phyloP scores from a whole-genome alignment of 148 eudicot genomes.

The Amaranthus hypochondriacus region DNA sequence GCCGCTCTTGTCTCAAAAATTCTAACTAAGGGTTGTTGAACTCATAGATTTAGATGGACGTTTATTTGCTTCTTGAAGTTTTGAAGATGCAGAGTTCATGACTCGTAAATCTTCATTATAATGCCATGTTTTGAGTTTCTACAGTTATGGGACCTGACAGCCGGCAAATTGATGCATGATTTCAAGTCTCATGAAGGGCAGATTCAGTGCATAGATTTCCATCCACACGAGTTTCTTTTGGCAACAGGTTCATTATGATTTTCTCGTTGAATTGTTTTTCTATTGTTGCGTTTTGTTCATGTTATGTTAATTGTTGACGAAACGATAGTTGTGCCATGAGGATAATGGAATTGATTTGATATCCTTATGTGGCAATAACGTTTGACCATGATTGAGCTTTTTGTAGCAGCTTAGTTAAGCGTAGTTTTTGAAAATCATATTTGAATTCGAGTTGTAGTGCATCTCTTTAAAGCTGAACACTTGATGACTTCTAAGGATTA shows the following conservation, averaged over 20 bases:
- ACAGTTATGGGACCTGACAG: conserved; percentile 98
- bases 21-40: neutral
- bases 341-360: neutral
- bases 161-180: conserved; percentile 94
- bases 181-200: conserved; percentile 94
- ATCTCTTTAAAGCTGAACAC: neutral
- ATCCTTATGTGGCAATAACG: neutral
- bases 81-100: neutral
- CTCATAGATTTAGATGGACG: conserved; percentile 3
- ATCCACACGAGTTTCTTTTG: conserved; percentile 94
- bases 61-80: neutral
- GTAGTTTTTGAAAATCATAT: neutral
- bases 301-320: conserved; percentile 1
- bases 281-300: conserved; percentile 12
- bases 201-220: conserved; percentile 92
- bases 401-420: no score
- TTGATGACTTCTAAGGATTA: neutral
- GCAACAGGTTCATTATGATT: conserved; percentile 71
- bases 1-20: neutral
- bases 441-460: neutral
- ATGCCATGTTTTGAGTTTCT: conserved; percentile 20
- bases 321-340: neutral
- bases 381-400: neutral
- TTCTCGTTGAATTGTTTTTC: neutral
- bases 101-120: conserved; percentile 7